Percentiles rank a stretch among this genome's conserved stretches.
These are phyloP conservation scores for Ogataea sp. DNA, from an alignment of 805 yeast species.

Conservation along the genomic window DNA sequence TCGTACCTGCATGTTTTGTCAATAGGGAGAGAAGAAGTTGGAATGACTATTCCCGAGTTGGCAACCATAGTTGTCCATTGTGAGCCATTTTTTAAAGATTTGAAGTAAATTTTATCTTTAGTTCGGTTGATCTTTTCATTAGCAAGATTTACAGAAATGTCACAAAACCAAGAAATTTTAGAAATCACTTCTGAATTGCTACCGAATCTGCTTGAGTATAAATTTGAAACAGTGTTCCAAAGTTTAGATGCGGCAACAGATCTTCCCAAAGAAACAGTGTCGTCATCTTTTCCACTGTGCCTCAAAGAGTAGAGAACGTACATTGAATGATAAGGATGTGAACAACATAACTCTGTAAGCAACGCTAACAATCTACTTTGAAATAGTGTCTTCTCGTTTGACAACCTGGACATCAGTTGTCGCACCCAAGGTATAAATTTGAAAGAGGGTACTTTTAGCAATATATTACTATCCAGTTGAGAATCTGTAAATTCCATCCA, in stretches of 20 bases:
- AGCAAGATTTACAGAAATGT: slow-evolving; percentile 43
- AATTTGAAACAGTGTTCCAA: slow-evolving; percentile 35
- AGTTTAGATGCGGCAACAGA: slow-evolving; percentile 45
- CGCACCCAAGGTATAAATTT: slow-evolving; percentile 75
- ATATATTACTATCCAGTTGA: slow-evolving; percentile 25
- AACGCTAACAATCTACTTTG: slow-evolving; percentile 40
- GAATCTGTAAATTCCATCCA: slow-evolving; percentile 56
- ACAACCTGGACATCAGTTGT: slow-evolving; percentile 68
- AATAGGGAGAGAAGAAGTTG: slow-evolving; percentile 44
- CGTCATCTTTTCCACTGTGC: slow-evolving; percentile 26
- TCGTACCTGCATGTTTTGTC: slow-evolving; percentile 36
- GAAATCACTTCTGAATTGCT: no score
- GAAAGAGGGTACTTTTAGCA: slow-evolving; percentile 41
- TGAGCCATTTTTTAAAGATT: slow-evolving; percentile 31
- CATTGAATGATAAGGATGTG: slow-evolving; percentile 68
- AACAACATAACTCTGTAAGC: slow-evolving; percentile 31
- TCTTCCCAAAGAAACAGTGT: slow-evolving; percentile 33
- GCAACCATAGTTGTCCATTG: slow-evolving; percentile 56
- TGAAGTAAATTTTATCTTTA: slow-evolving; percentile 20
- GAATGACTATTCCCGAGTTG: slow-evolving; percentile 48
- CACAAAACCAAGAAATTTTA: slow-evolving; percentile 44
- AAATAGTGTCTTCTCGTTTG: slow-evolving; percentile 39
- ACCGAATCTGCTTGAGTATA: no score
- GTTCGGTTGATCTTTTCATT: slow-evolving; percentile 32
- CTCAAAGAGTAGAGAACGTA: slow-evolving; percentile 54